Base-by-base conservation (phyloP, 164 flowering plant genomes). In the Euptelea pleiosperma region DNA sequence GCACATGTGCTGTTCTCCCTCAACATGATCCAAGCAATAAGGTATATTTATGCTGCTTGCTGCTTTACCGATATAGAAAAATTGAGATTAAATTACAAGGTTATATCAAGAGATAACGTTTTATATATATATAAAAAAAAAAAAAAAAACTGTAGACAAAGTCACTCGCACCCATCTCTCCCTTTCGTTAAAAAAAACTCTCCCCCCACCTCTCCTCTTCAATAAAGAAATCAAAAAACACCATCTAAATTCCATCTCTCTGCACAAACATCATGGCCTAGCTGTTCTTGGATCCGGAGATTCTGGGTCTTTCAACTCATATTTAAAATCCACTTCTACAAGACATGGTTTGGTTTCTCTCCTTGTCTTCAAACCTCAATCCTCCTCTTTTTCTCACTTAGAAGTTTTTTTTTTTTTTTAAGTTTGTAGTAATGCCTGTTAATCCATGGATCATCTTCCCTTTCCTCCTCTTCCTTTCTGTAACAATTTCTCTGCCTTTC, bases 241-340 rank as follows among this genome's bases (percentile, higher is more conserved):
- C 35, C 70, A 65, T 75, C 76, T 54, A 69, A 74, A 68, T 79
- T 77, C 85, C 79, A 68, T 78, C 57, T 70, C 75, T 72, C 73
- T 65, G 77, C 75, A 65, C 70, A 71, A 70, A 54, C 79, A 83
- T 75, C 80, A 83, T 84, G 92, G 87, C 85, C 76, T 73, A 82
- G 87, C 85, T 82, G 85, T 82, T 82, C 89, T 83, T 77, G 87
- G 96, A 87, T 85, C 96, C 84, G 76, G 81, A 79, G 87, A 83
- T 80, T 80, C 83, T 75, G 83, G 85, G 83, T 72, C 71, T 74
- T 61, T 60, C 22, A 41, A 40, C 9, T 59, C 40, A 33, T 39
- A 58, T 61, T 53, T 54, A 61, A 67, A 52, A 52, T 25, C 64
- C 22, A 26, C 61, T 66, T 70, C 78, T 69, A 68, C 75, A 73